Evolutionary conservation across 306 rosid species (phyloP).

Genomic region (Astragalus membranaceus): DNA sequence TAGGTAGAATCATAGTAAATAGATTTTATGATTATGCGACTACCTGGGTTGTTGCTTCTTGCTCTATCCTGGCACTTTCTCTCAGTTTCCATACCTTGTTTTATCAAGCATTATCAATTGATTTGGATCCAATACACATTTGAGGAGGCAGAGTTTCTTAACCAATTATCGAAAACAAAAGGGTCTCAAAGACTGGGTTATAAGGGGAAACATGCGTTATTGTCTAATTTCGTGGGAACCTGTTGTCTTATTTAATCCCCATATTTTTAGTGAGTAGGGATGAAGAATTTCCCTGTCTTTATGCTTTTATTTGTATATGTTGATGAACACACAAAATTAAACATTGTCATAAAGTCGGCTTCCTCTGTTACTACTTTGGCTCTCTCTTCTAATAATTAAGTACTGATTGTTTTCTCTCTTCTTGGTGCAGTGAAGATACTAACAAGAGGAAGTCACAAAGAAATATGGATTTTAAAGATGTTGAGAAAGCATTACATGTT

Average conservation of each 20-base stretch:
- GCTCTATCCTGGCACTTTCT: no score
- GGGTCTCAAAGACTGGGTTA: background rate
- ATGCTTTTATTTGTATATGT: background rate
- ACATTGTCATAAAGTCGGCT: background rate
- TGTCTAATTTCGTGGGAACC: background rate
- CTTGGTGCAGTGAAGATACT: slow-evolving; percentile 60
- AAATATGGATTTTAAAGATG: slow-evolving; percentile 58
- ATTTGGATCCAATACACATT: background rate
- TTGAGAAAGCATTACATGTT: slow-evolving; percentile 39
- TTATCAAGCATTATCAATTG: background rate
- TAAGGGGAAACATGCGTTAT: background rate
- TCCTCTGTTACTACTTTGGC: slow-evolving; percentile 8
- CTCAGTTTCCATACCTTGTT: background rate
- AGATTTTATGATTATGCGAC: background rate
- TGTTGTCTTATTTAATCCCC: background rate
- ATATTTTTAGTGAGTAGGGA: background rate
- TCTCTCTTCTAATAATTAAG: background rate
- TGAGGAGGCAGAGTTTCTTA: background rate
- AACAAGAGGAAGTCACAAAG: slow-evolving; percentile 63
- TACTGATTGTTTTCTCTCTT: slow-evolving; percentile 1
- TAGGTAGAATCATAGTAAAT: background rate
- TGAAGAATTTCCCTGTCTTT: background rate
- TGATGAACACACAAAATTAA: background rate
- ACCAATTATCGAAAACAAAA: background rate
- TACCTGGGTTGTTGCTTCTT: no score